phyloP scores from a whole-genome alignment of 306 rosid species.

The Albizia julibrissin region DNA sequence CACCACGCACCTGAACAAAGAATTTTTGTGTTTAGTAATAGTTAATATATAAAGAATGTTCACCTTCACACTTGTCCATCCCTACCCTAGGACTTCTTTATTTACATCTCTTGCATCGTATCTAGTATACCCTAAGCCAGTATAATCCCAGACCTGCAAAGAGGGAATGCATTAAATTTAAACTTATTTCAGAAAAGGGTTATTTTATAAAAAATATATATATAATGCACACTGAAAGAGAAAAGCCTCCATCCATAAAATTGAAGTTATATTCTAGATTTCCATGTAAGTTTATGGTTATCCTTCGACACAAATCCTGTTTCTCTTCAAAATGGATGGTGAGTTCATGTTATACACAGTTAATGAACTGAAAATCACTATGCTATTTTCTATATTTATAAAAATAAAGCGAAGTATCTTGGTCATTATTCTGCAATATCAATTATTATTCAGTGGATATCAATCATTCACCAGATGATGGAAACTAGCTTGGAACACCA shows the following conservation, averaged over 20 bases:
- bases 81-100: conserved; percentile 89
- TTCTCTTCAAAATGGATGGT: background rate
- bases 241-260: conserved; percentile 3
- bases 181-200: background rate
- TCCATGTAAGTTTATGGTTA: background rate
- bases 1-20: conserved; percentile 74
- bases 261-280: background rate
- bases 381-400: background rate
- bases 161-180: conserved; percentile 8
- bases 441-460: background rate
- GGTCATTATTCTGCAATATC: background rate
- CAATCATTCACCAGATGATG: background rate
- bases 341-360: background rate
- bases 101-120: conserved; percentile 79
- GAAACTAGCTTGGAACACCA: background rate
- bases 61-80: conserved; percentile 9
- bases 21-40: conserved; percentile 38
- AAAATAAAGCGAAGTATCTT: background rate
- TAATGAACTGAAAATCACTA: background rate
- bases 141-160: conserved; percentile 91
- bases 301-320: background rate
- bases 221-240: background rate
- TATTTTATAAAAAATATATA: background rate
- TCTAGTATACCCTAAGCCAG: conserved; percentile 85
- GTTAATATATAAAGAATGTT: conserved; percentile 15